Conservation (phyloP, 2,329 filamentous ascomycete genomes). For the Aspergillus brunneoviolaceus region DNA sequence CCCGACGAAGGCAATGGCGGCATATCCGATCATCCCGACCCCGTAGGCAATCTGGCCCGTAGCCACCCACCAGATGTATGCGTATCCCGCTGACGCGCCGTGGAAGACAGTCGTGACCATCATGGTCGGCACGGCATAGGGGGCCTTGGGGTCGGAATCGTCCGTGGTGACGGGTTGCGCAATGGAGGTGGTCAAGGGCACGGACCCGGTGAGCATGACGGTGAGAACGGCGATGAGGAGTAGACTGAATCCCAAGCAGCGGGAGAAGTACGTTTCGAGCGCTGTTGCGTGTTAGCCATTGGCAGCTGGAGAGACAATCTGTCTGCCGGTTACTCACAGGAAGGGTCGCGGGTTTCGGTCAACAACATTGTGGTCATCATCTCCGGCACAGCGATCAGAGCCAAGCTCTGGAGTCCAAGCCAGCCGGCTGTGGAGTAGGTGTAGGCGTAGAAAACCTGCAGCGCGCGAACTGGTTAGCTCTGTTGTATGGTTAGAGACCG, state of each 20-base stretch:
- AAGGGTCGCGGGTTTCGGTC: slow-evolving; percentile 56
- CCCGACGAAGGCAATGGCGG: slow-evolving; percentile 60
- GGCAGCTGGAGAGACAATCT: background rate
- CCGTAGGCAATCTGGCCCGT: slow-evolving; percentile 58
- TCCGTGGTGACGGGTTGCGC: slow-evolving; percentile 43
- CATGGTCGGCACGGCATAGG: slow-evolving; percentile 65
- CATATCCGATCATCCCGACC: slow-evolving; percentile 59
- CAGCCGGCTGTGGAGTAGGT: slow-evolving; percentile 47
- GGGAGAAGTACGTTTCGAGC: slow-evolving; percentile 72
- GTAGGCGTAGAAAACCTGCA: slow-evolving; percentile 47
- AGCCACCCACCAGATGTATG: slow-evolving; percentile 66
- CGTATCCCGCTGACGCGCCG: slow-evolving; percentile 60
- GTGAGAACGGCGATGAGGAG: slow-evolving; percentile 63
- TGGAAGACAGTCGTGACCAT: slow-evolving; percentile 69
- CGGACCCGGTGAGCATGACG: slow-evolving; percentile 68
- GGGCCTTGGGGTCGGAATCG: slow-evolving; percentile 51
- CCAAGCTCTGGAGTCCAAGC: slow-evolving; percentile 48
- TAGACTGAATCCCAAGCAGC: slow-evolving; percentile 67
- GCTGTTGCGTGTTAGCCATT: slow-evolving; percentile 37
- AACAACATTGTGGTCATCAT: slow-evolving; percentile 61
- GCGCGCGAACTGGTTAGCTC: slow-evolving; percentile 7
- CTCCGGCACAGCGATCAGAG: slow-evolving; percentile 60
- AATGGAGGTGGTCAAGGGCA: slow-evolving; percentile 61
- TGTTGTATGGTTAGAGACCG: background rate
- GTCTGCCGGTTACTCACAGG: slow-evolving; percentile 43